A percentile compares a stretch with the other conserved stretches of the same genome.
Conservation (phyloP, 139 green algal species). For the Tetradesmus obliquus region DNA sequence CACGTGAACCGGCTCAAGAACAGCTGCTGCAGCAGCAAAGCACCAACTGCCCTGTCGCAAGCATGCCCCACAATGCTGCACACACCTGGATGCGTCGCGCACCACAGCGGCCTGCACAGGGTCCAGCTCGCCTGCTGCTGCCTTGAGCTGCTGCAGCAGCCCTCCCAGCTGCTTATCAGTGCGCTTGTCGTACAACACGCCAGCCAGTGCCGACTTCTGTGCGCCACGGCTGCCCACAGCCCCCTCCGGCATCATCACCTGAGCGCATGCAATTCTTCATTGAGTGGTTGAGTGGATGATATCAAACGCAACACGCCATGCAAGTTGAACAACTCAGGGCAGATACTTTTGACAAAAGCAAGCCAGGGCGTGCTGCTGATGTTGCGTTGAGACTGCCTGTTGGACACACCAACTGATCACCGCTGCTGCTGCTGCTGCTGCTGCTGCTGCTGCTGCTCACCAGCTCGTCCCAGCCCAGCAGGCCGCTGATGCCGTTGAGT, state of each 20-base stretch:
- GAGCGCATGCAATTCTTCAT: conserved; percentile 36
- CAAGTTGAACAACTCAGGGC: not conserved
- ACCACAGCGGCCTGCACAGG: conserved; percentile 53
- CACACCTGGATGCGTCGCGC: conserved; percentile 46
- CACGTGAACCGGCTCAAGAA: too few species aligned
- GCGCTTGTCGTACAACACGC: conserved; percentile 83
- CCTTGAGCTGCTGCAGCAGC: conserved; percentile 53
- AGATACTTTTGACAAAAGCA: not conserved
- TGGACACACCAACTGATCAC: too few species aligned
- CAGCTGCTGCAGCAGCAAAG: too few species aligned
- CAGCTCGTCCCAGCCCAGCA: conserved; percentile 86
- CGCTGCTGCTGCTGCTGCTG: not conserved
- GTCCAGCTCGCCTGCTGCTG: conserved; percentile 18
- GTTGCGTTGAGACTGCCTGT: too few species aligned
- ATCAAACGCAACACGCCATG: not conserved
- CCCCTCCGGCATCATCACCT: conserved; percentile 83
- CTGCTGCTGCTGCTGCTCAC: conserved; percentile 30
- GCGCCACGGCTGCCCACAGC: conserved; percentile 63
- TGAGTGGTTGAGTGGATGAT: not conserved
- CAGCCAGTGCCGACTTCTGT: conserved; percentile 85
- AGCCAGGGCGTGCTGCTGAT: not conserved
- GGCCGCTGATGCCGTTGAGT: conserved; percentile 71
- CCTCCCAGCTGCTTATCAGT: conserved; percentile 66
- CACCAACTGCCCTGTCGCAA: too few species aligned
- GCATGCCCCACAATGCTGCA: too few species aligned